phyloP scores from a whole-genome alignment of 2,329 filamentous ascomycete genomes.

The Huntiella savannae region DNA sequence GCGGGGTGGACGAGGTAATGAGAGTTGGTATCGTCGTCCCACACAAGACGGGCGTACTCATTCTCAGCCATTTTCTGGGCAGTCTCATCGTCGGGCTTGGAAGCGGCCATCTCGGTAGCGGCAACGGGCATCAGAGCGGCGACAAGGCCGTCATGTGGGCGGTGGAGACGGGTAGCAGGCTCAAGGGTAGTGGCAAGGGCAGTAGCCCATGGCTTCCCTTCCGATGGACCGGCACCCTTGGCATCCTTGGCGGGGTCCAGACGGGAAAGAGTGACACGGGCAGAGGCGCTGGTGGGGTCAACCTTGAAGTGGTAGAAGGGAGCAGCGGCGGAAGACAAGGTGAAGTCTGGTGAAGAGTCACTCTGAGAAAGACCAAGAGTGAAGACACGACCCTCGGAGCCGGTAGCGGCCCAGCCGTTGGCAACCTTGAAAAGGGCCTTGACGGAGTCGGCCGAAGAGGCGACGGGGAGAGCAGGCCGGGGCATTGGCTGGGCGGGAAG shows the following conservation, averaged over 20 bases:
- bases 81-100: conserved; percentile 29
- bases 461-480: conserved; percentile 25
- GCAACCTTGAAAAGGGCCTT: conserved; percentile 48
- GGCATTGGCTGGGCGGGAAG: conserved; percentile 14
- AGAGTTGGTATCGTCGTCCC: conserved; percentile 40
- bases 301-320: conserved; percentile 50
- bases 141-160: conserved; percentile 42
- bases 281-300: conserved; percentile 43
- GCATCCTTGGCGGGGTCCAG: conserved; percentile 41
- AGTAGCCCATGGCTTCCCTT: conserved; percentile 34
- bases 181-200: conserved; percentile 39
- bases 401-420: conserved; percentile 48
- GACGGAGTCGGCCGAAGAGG: conserved; percentile 41
- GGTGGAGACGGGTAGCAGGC: conserved; percentile 31
- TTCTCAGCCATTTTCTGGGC: conserved; percentile 44
- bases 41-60: conserved; percentile 54
- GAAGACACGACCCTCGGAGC: conserved; percentile 37
- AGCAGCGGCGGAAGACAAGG: conserved; percentile 39
- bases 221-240: conserved; percentile 23
- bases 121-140: conserved; percentile 49
- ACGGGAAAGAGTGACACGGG: conserved; percentile 37
- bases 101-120: conserved; percentile 42
- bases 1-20: conserved; percentile 47
- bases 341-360: conserved; percentile 45
- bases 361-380: conserved; percentile 37